These are phyloP conservation scores for Anisodus tanguticus DNA, from an alignment of 257 asterid species.

Conservation along the genomic window DNA sequence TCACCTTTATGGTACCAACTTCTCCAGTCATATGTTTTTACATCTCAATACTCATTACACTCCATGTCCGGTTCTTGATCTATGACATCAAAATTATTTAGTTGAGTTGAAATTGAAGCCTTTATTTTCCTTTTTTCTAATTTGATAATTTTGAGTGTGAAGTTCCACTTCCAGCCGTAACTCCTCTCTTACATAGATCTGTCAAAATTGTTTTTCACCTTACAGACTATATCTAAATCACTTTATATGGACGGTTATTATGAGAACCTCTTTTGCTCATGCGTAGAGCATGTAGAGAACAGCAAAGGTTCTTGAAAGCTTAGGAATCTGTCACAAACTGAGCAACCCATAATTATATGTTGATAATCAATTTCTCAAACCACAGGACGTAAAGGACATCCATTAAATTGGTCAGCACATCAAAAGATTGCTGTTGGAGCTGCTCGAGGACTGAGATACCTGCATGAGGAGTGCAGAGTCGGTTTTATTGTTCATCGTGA, in stretches of 20 bases:
- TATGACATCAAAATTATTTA: conserved; percentile 8
- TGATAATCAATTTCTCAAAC: conserved; percentile 27
- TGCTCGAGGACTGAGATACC: conserved; percentile 89
- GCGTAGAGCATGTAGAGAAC: conserved; percentile 21
- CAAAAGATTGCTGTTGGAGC: conserved; percentile 84
- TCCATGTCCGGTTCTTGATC: conserved; percentile 8
- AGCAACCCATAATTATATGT: background rate
- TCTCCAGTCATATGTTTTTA: conserved; percentile 16
- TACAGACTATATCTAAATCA: background rate
- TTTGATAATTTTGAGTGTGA: background rate
- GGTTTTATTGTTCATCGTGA: conserved; percentile 95
- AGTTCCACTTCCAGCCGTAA: background rate
- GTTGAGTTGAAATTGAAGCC: background rate
- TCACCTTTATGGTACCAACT: conserved; percentile 74
- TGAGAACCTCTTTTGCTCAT: background rate
- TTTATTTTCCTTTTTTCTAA: background rate
- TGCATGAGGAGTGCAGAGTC: conserved; percentile 94
- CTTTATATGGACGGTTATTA: background rate
- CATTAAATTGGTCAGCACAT: conserved; percentile 73
- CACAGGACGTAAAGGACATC: conserved; percentile 53
- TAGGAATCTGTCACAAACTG: conserved; percentile 13
- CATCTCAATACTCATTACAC: background rate
- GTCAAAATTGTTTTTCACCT: conserved; percentile 18
- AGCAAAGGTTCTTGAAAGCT: background rate
- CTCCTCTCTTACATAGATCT: conserved; percentile 1